phyloP scores from a whole-genome alignment of 2,329 filamentous ascomycete species.

The Diaporthe humulicola region DNA sequence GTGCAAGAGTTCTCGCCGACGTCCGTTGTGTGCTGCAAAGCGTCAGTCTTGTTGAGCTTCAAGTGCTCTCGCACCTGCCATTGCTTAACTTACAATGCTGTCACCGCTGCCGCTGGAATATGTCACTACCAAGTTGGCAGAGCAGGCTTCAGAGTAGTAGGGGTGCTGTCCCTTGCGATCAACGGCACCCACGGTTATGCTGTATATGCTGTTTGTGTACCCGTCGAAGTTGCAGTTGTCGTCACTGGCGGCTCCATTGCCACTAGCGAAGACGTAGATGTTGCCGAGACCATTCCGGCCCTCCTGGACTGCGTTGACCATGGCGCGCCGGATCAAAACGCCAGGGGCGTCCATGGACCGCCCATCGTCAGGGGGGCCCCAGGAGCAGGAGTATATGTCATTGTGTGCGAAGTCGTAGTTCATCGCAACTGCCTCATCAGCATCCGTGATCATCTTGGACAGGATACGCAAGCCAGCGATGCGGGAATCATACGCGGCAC shows the following conservation, averaged over 20 bases:
- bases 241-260: slow-evolving; percentile 87
- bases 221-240: slow-evolving; percentile 99
- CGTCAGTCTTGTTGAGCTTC: background rate
- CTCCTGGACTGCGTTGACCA: slow-evolving; percentile 92
- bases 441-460: slow-evolving; percentile 89
- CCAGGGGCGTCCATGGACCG: slow-evolving; percentile 94
- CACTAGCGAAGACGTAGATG: slow-evolving; percentile 96
- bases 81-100: slow-evolving; percentile 72
- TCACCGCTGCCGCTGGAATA: slow-evolving; percentile 94
- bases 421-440: slow-evolving; percentile 91
- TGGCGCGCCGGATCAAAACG: slow-evolving; percentile 87
- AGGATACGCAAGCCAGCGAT: slow-evolving; percentile 94
- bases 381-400: slow-evolving; percentile 98
- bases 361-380: slow-evolving; percentile 96
- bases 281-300: slow-evolving; percentile 87
- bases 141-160: slow-evolving; percentile 97
- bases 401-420: slow-evolving; percentile 94
- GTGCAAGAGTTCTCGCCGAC: slow-evolving; percentile 88
- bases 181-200: slow-evolving; percentile 94
- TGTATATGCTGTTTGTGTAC: slow-evolving; percentile 99
- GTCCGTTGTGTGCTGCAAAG: slow-evolving; percentile 85
- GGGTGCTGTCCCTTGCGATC: slow-evolving; percentile 90
- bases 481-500: slow-evolving; percentile 92
- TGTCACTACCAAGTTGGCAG: slow-evolving; percentile 93
- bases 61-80: background rate